phyloP scores from a whole-genome alignment of 192 early-diverging fungal genomes.

The Linnemannia zychae region DNA sequence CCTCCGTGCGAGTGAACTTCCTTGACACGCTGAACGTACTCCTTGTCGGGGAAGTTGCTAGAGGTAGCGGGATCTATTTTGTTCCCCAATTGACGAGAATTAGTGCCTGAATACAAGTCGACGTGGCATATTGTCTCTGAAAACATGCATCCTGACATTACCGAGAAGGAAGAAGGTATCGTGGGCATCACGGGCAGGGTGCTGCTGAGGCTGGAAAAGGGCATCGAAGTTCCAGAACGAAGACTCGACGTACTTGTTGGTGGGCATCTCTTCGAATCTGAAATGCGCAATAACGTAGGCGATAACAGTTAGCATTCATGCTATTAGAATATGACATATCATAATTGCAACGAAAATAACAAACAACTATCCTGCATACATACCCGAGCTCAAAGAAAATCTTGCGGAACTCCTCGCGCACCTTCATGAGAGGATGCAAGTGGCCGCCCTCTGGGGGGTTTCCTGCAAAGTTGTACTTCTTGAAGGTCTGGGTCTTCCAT shows the following conservation, averaged over 20 bases:
- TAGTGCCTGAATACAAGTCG: background rate
- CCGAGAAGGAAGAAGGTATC: slow-evolving; percentile 83
- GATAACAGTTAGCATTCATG: background rate
- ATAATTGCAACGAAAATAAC: background rate
- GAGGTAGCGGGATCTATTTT: slow-evolving; percentile 76
- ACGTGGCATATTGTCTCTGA: background rate
- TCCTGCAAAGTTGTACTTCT: slow-evolving; percentile 99
- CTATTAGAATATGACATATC: background rate
- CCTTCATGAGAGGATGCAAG: slow-evolving; percentile 98
- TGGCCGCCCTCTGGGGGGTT: slow-evolving; percentile 86
- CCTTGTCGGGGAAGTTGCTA: slow-evolving; percentile 79
- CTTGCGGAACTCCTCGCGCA: slow-evolving; percentile 98
- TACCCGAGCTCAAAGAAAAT: slow-evolving; percentile 99
- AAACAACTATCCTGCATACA: background rate
- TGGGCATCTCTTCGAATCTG: slow-evolving; percentile 97
- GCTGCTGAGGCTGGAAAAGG: slow-evolving; percentile 99
- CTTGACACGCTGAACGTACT: slow-evolving; percentile 94
- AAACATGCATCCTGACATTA: slow-evolving; percentile 6
- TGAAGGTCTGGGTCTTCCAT: slow-evolving; percentile 96
- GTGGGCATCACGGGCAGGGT: slow-evolving; percentile 90
- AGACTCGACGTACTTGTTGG: slow-evolving; percentile 95
- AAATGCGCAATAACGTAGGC: background rate
- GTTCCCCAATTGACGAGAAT: background rate
- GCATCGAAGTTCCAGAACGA: slow-evolving; percentile 99
- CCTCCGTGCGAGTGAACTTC: slow-evolving; percentile 94